A percentile compares a stretch with the other conserved stretches of the same genome.
These are phyloP conservation scores for Neonothopanus nambi DNA, from an alignment of 1,284 basidiomycete species.

Conservation along the genomic window DNA sequence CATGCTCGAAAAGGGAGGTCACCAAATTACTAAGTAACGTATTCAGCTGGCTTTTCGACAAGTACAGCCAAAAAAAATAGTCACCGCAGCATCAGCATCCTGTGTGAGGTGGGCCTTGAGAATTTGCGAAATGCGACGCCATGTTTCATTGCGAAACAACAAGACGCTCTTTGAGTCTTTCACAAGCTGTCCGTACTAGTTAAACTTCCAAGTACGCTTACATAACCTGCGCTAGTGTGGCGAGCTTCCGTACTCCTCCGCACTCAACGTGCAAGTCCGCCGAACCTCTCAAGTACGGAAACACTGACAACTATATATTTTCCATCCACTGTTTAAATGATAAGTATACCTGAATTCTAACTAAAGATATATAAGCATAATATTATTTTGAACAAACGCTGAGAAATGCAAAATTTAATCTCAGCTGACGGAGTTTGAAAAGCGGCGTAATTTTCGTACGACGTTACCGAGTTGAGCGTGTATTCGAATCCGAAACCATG, in stretches of 20 bases:
- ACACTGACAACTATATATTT: no score
- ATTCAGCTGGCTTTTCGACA: conserved; percentile 9
- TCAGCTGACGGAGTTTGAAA: neutral
- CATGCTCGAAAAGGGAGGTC: conserved; percentile 92
- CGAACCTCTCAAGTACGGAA: no score
- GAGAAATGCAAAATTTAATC: neutral
- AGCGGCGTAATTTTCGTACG: neutral
- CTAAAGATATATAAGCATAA: no score
- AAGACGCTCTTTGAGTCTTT: neutral
- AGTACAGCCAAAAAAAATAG: conserved; percentile 3
- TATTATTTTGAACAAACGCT: no score
- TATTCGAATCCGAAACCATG: conserved; percentile 33
- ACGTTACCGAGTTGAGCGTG: neutral
- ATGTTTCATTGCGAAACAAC: conserved; percentile 74
- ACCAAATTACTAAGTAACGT: conserved; percentile 78
- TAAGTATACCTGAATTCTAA: no score
- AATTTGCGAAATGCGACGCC: conserved; percentile 87
- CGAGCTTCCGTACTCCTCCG: no score
- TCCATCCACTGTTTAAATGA: no score
- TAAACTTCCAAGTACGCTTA: no score
- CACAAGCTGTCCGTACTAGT: neutral
- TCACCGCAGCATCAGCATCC: conserved; percentile 86
- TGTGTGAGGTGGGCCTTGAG: conserved; percentile 83
- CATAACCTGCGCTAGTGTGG: neutral
- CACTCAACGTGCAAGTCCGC: no score